These are phyloP conservation scores for Penicillium sp. DNA, from an alignment of 2,329 filamentous ascomycete genomes.

Conservation along the genomic window DNA sequence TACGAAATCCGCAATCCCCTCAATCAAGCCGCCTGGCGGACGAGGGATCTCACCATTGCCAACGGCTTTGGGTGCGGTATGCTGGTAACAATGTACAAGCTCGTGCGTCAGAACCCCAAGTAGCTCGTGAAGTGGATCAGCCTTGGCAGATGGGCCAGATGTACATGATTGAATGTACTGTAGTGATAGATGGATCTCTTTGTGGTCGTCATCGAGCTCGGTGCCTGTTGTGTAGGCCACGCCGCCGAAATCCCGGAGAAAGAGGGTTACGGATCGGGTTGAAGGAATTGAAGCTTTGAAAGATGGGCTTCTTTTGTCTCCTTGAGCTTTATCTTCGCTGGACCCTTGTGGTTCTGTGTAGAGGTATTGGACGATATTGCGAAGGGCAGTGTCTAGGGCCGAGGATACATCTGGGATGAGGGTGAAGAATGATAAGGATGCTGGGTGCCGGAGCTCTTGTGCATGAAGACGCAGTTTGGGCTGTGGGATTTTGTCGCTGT, in stretches of 20 bases:
- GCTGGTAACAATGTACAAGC: constrained; percentile 93
- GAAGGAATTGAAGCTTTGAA: constrained; percentile 50
- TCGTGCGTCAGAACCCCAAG: constrained; percentile 86
- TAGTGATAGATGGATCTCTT: constrained; percentile 87
- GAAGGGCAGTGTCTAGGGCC: constrained; percentile 64
- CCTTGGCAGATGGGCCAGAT: constrained; percentile 17
- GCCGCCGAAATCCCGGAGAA: constrained; percentile 76
- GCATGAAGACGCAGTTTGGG: constrained; percentile 40
- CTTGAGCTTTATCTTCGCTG: neutral
- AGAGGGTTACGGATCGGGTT: constrained; percentile 83
- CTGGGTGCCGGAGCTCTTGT: constrained; percentile 32
- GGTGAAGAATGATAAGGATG: constrained; percentile 61
- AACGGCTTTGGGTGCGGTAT: constrained; percentile 59
- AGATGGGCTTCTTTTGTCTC: constrained; percentile 2
- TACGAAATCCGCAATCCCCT: constrained; percentile 93
- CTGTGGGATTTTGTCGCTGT: constrained; percentile 15
- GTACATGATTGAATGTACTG: constrained; percentile 61
- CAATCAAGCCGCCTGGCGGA: constrained; percentile 73
- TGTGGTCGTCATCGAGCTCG: constrained; percentile 80
- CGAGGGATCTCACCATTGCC: constrained; percentile 17
- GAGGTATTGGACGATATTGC: constrained; percentile 69
- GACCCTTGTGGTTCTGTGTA: constrained; percentile 54
- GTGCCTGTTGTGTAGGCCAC: constrained; percentile 86
- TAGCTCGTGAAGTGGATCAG: constrained; percentile 60
- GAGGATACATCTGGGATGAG: constrained; percentile 61